Percentiles rank a stretch among this genome's conserved stretches.
Evolutionary conservation across 2,329 filamentous ascomycete genomes (phyloP).

Genomic region (Claviceps pusilla): DNA sequence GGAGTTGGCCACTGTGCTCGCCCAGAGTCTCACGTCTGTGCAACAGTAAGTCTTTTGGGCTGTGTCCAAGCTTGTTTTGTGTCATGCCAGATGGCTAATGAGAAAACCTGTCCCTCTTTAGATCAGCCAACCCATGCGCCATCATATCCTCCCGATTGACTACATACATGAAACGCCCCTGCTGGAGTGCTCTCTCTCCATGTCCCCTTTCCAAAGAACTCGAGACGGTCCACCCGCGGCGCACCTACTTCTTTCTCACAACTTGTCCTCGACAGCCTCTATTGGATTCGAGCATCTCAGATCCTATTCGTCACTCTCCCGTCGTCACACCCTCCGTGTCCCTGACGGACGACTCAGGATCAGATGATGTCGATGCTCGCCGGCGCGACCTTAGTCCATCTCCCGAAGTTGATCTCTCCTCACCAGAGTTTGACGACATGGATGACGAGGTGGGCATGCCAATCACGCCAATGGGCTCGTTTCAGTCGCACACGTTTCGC

Average conservation of each 20-base stretch:
- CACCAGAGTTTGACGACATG: slow-evolving; percentile 67
- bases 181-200: slow-evolving; percentile 60
- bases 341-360: slow-evolving; percentile 29
- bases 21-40: slow-evolving; percentile 63
- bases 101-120: slow-evolving; percentile 22
- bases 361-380: slow-evolving; percentile 58
- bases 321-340: slow-evolving; percentile 78
- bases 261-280: slow-evolving; percentile 74
- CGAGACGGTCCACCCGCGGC: slow-evolving; percentile 79
- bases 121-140: slow-evolving; percentile 87
- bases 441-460: slow-evolving; percentile 46
- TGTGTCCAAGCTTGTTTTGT: neutral
- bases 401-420: slow-evolving; percentile 79
- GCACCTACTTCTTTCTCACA: slow-evolving; percentile 92
- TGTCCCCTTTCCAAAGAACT: slow-evolving; percentile 90
- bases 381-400: slow-evolving; percentile 68
- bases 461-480: slow-evolving; percentile 47
- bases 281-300: slow-evolving; percentile 31
- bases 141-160: slow-evolving; percentile 88
- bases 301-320: slow-evolving; percentile 18
- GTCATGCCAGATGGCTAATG: neutral
- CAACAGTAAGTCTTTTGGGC: slow-evolving; percentile 62
- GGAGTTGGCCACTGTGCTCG: slow-evolving; percentile 70
- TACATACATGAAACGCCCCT: slow-evolving; percentile 74
- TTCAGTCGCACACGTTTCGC: slow-evolving; percentile 30